Evolutionary conservation across 306 rosid species (phyloP), one percentile per base, ranked within the genome.

Genomic region (Corylus americana): DNA sequence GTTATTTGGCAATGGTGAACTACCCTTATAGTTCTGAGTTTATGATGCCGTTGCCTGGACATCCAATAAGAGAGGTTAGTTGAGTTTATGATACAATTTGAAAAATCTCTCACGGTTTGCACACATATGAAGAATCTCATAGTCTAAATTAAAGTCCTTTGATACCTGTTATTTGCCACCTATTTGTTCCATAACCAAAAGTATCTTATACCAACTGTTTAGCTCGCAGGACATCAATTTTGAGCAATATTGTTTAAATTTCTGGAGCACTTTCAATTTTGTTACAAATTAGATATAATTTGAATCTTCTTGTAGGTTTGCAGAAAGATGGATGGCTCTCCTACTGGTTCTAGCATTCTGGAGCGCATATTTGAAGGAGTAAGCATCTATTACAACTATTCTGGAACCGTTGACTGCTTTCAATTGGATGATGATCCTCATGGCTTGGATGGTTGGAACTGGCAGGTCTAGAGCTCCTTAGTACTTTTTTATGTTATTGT

Each of bases 1-100:
- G 92, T 86, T 93, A 70, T 90, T 85, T 93, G 86, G 98, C 92
- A 50, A 93, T 93, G 98, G 93, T 87, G 71, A 81, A 93, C 86
- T 93, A 91, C 78, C 98, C 98, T 31, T 93, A 86, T 80, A 83
- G 92, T 71, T 73, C 97, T 22, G 84, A 86, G 2, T 93, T 91
- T 82, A 1, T 93, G 82, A 91, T 70, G 98, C 89, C 92, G 77
- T 87, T 93, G 89, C 98, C 98, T 35, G 94, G 85, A 80, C 76
- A 87, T 79, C 97, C 98, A 44, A 87, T 93, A 72, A 85, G 72
- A 81, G 94, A 93, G 97, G 98, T 92, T 76, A 76, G 91, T 83
- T 79, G 74, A 67, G 72, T 80, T 84, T 45, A 6, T 77, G 27
- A 42, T 49, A 29, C 31, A 45, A 50, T 11, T 70, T 54, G n/a